These are phyloP conservation scores for Fusarium citri DNA, from an alignment of 2,329 filamentous ascomycete species.

Conservation along the genomic window DNA sequence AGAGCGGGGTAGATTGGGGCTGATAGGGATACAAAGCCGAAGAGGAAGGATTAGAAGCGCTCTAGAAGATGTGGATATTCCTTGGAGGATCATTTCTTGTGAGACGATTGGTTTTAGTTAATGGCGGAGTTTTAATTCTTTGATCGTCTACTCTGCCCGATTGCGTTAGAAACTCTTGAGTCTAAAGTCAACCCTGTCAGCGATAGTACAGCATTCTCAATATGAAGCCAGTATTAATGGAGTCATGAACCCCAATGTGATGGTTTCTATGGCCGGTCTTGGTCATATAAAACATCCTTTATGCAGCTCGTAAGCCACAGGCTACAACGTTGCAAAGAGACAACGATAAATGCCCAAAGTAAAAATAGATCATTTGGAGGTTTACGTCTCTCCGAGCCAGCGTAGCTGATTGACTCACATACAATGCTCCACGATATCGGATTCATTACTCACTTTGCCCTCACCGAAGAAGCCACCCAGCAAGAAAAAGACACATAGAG, in stretches of 20 bases:
- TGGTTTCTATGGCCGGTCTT: neutral
- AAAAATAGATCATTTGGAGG: neutral
- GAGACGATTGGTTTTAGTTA: constrained; percentile 5
- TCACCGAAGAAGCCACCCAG: neutral
- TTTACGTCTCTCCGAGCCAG: neutral
- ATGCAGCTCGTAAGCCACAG: neutral
- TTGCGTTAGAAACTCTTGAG: constrained; percentile 22
- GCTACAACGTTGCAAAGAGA: constrained; percentile 3
- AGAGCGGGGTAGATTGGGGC: constrained; percentile 25
- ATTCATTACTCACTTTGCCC: neutral
- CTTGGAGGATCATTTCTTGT: neutral
- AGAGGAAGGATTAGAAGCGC: neutral
- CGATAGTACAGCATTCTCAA: neutral
- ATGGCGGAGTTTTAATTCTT: constrained; percentile 13
- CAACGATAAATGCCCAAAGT: neutral
- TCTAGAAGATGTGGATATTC: constrained; percentile 28
- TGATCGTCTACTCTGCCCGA: constrained; percentile 32
- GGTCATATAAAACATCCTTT: neutral
- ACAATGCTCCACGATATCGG: neutral
- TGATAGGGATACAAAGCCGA: constrained; percentile 13
- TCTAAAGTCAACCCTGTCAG: neutral
- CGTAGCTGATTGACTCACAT: neutral
- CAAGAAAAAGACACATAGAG: neutral
- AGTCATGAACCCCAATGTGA: neutral
- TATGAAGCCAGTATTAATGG: neutral